phyloP scores from a whole-genome alignment of 2,329 filamentous ascomycete species.

The Paecilomyces dactylethromorphus region DNA sequence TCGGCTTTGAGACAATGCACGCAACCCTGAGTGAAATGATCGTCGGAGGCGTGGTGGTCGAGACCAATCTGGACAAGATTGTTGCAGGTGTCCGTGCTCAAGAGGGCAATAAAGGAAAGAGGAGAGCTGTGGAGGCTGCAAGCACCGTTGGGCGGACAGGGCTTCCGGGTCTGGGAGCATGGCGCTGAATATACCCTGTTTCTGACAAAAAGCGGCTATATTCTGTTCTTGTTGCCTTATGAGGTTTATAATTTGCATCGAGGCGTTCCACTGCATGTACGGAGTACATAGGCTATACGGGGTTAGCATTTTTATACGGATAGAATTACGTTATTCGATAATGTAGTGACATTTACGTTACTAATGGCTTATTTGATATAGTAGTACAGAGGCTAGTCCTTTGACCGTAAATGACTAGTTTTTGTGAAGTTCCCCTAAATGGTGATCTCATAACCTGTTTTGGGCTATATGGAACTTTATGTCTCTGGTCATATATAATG shows the following conservation, averaged over 20 bases:
- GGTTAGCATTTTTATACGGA: no score
- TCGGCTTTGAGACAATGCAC: conserved; percentile 97
- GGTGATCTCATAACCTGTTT: no score
- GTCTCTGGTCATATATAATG: no score
- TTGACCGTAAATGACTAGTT: no score
- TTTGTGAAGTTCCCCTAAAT: no score
- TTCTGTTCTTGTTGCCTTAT: not conserved
- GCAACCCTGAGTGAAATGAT: conserved; percentile 90
- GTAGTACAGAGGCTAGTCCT: no score
- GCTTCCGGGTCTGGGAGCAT: conserved; percentile 32
- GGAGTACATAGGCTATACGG: not conserved
- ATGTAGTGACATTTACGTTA: no score
- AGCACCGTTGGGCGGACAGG: conserved; percentile 31
- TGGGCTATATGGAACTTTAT: no score
- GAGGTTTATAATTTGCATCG: not conserved
- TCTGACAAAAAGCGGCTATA: not conserved
- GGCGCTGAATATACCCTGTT: conserved; percentile 22
- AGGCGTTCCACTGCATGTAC: not conserved
- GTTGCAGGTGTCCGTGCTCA: conserved; percentile 68
- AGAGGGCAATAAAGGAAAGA: conserved; percentile 37
- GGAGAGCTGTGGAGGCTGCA: conserved; percentile 36
- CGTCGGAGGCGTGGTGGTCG: conserved; percentile 87
- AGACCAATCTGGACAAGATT: conserved; percentile 83
- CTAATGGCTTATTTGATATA: no score
- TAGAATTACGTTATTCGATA: no score